Conservation (phyloP, 2,329 filamentous ascomycete genomes). For the Neopestalotiopsis clavispora region DNA sequence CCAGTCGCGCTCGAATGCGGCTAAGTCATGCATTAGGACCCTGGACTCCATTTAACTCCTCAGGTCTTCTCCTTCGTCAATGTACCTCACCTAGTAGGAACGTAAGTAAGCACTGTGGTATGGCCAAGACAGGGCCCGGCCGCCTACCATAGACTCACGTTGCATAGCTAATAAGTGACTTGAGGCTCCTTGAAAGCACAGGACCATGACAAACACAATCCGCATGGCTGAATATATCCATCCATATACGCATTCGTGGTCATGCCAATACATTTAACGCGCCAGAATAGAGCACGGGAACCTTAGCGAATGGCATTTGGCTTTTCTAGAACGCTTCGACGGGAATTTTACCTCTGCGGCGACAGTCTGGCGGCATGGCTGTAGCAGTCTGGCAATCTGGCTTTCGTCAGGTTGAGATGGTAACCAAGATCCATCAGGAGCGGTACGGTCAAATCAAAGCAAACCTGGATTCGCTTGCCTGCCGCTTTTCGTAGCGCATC, state of each 20-base stretch:
- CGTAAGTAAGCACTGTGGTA: neutral
- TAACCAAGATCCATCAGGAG: neutral
- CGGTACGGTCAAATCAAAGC: neutral
- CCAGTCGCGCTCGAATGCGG: constrained; percentile 4
- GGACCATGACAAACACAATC: neutral
- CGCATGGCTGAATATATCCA: neutral
- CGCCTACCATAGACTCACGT: neutral
- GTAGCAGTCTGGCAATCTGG: neutral
- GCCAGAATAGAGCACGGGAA: neutral
- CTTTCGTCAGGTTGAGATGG: neutral
- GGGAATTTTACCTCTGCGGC: neutral
- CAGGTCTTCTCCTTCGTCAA: neutral
- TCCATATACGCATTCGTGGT: neutral
- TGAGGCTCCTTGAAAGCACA: neutral
- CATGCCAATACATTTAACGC: neutral
- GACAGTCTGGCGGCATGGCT: neutral
- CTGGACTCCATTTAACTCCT: neutral
- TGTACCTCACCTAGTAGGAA: neutral
- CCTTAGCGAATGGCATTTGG: neutral
- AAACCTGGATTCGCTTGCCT: neutral
- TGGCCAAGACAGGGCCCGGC: neutral
- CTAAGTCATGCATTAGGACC: constrained; percentile 7
- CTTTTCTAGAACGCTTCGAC: constrained; percentile 1
- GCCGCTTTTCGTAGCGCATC: neutral
- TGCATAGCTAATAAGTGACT: neutral